Percentiles rank a stretch among this genome's conserved stretches.
Conservation (phyloP, 352 stramenopile species). For the Pythium dissotocum region DNA sequence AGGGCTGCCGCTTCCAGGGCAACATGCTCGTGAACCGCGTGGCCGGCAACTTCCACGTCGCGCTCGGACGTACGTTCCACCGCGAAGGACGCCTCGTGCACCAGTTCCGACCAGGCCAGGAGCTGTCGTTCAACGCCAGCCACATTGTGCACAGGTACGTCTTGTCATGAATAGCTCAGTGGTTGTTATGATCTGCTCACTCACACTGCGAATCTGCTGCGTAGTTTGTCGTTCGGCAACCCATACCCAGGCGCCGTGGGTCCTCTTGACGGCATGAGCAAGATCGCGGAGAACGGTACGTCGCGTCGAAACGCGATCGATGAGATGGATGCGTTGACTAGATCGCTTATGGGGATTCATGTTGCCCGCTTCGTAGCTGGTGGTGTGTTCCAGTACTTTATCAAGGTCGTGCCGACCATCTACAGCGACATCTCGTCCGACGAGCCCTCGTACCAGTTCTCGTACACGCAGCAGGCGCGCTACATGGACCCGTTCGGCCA, state of each 20-base stretch:
- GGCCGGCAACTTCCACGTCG: constrained; percentile 85
- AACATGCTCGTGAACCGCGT: constrained; percentile 88
- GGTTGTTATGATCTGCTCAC: background rate
- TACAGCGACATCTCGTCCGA: constrained; percentile 74
- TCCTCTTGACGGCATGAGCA: constrained; percentile 58
- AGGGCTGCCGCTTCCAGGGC: constrained; percentile 77
- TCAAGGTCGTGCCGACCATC: constrained; percentile 88
- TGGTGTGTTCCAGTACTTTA: constrained; percentile 86
- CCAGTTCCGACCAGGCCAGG: constrained; percentile 79
- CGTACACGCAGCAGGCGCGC: constrained; percentile 78
- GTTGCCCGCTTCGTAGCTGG: constrained; percentile 37
- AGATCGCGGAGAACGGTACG: constrained; percentile 49
- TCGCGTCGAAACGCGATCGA: background rate
- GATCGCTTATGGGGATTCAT: too few species aligned
- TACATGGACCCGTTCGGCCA: constrained; percentile 70
- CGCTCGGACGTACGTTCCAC: constrained; percentile 79
- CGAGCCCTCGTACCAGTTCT: constrained; percentile 83
- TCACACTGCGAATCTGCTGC: background rate
- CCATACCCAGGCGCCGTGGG: constrained; percentile 39
- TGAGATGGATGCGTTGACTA: too few species aligned
- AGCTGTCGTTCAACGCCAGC: constrained; percentile 78
- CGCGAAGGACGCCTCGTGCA: constrained; percentile 77
- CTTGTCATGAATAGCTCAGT: too few species aligned
- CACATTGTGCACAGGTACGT: constrained; percentile 69
- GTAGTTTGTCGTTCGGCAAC: constrained; percentile 68